Conservation (phyloP, 768 basidiomycete species). For the Rhizopogon vulgaris region DNA sequence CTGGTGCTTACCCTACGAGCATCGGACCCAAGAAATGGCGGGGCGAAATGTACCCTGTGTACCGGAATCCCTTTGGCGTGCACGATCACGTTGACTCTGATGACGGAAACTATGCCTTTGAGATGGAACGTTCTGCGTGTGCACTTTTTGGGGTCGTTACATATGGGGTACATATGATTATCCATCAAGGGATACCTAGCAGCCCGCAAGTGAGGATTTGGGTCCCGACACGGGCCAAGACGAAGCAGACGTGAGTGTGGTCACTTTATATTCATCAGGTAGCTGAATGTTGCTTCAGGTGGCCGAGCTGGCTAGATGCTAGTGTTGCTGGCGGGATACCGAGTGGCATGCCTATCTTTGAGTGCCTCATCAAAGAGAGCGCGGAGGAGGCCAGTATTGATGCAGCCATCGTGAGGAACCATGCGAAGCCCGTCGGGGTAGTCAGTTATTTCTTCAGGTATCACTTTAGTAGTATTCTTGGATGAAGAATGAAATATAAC, state of each 20-base stretch:
- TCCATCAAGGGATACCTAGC: constrained; percentile 41
- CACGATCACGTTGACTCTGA: constrained; percentile 27
- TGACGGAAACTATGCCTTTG: constrained; percentile 65
- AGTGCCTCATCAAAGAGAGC: constrained; percentile 83
- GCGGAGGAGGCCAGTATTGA: constrained; percentile 88
- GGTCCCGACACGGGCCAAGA: constrained; percentile 80
- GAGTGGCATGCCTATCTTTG: constrained; percentile 64
- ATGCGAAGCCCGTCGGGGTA: constrained; percentile 58
- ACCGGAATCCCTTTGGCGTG: constrained; percentile 59
- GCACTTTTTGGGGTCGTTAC: constrained; percentile 86
- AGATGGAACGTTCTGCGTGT: constrained; percentile 86
- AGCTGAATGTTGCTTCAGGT: constrained; percentile 37
- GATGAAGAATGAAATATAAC: background rate
- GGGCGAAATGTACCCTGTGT: constrained; percentile 75
- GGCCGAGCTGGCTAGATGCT: constrained; percentile 86
- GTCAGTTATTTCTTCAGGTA: constrained; percentile 81
- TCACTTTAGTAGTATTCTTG: background rate
- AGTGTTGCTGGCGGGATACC: constrained; percentile 90
- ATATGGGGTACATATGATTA: constrained; percentile 88
- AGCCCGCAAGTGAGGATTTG: constrained; percentile 52
- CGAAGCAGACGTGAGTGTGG: constrained; percentile 80
- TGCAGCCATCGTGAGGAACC: constrained; percentile 52
- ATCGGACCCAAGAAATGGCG: constrained; percentile 82
- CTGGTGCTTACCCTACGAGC: constrained; percentile 47
- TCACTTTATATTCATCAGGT: background rate